A percentile compares a stretch with the other conserved stretches of the same genome.
phyloP scores from a whole-genome alignment of 805 yeast genomes.

The Sugiyamaella boreocaroliniensis region DNA sequence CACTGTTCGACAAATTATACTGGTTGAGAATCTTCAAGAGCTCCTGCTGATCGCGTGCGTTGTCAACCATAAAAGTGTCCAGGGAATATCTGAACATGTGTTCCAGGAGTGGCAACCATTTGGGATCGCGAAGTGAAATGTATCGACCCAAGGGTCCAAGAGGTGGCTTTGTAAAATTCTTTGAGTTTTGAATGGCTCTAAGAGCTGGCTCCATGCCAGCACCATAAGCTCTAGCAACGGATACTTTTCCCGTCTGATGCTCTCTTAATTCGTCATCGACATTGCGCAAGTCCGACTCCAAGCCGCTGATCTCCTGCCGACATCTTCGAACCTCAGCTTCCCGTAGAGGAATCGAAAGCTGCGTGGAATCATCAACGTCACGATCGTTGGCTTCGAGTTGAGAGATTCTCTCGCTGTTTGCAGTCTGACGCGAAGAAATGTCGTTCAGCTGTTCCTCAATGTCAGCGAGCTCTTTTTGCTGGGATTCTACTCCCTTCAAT shows the following conservation, averaged over 20 bases:
- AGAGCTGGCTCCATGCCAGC: conserved; percentile 38
- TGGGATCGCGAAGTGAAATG: conserved; percentile 48
- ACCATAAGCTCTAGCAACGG: conserved; percentile 46
- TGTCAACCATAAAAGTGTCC: conserved; percentile 61
- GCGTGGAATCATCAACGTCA: neutral
- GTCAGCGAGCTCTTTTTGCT: neutral
- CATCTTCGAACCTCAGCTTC: neutral
- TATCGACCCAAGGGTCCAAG: conserved; percentile 75
- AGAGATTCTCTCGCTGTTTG: neutral
- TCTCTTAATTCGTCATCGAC: neutral
- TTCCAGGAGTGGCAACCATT: conserved; percentile 61
- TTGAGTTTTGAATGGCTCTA: conserved; percentile 34
- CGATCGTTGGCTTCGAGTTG: neutral
- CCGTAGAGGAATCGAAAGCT: neutral
- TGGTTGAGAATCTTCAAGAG: conserved; percentile 19
- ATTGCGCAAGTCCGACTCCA: neutral
- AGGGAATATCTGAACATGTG: conserved; percentile 43
- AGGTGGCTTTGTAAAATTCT: conserved; percentile 45
- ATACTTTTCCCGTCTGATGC: conserved; percentile 1
- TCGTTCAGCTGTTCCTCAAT: neutral
- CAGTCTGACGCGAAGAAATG: neutral
- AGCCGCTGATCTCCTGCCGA: neutral
- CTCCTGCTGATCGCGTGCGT: conserved; percentile 48
- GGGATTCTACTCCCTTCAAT: neutral
- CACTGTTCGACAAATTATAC: conserved; percentile 27